Percentiles rank a stretch among this genome's conserved stretches.
Conservation (phyloP, 176 grass and related monocot species). For the Pontederia crassipes region DNA sequence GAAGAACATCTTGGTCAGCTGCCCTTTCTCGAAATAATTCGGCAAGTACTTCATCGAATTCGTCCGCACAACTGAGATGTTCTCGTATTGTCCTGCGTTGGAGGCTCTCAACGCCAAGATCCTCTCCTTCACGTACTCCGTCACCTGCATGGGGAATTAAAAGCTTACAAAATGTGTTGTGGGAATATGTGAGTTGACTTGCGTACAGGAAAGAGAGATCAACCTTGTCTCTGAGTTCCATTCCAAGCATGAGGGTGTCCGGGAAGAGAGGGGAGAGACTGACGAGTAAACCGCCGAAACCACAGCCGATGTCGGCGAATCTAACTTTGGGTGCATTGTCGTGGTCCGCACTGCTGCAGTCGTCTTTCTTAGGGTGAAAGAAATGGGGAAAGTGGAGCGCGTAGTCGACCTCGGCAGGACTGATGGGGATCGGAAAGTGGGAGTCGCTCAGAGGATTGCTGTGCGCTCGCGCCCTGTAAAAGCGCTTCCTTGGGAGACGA, state of each 20-base stretch:
- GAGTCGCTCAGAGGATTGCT: slow-evolving; percentile 94
- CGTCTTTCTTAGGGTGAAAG: slow-evolving; percentile 15
- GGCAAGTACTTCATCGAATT: slow-evolving; percentile 98
- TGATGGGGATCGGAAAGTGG: slow-evolving; percentile 72
- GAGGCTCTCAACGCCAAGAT: slow-evolving; percentile 72
- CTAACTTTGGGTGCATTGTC: slow-evolving; percentile 23
- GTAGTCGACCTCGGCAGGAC: slow-evolving; percentile 57
- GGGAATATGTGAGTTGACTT: not conserved
- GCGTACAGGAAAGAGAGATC: not conserved
- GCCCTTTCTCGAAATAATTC: slow-evolving; percentile 79
- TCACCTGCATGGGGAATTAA: slow-evolving; percentile 34
- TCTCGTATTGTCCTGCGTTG: slow-evolving; percentile 61
- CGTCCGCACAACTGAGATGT: slow-evolving; percentile 86
- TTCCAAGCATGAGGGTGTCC: slow-evolving; percentile 82
- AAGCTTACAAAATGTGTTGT: not conserved
- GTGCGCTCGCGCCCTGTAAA: slow-evolving; percentile 76
- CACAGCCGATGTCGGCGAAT: slow-evolving; percentile 32
- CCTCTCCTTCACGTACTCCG: slow-evolving; percentile 93
- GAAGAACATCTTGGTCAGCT: slow-evolving; percentile 97
- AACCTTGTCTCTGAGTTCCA: slow-evolving; percentile 95
- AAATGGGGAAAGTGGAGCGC: slow-evolving; percentile 59
- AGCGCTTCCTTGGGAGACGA: slow-evolving; percentile 69
- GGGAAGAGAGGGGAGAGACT: slow-evolving; percentile 68
- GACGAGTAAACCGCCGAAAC: slow-evolving; percentile 35
- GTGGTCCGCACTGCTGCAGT: not conserved